Evolutionary conservation across 352 stramenopile genomes (phyloP).

Genomic region (Globisporangium alternatum): DNA sequence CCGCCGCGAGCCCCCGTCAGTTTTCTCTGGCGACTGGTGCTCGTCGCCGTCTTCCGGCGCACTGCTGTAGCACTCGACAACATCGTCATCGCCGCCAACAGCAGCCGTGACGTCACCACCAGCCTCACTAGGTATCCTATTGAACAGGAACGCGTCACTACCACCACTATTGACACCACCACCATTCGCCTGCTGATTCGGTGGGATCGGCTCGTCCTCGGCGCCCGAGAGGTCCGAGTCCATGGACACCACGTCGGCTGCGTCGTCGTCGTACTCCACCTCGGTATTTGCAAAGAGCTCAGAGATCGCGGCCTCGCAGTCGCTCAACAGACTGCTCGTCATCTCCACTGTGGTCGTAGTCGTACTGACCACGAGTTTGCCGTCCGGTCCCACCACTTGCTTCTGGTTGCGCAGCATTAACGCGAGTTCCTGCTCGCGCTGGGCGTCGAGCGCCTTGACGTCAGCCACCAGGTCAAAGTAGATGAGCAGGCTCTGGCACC

Average conservation of each 20-base stretch:
- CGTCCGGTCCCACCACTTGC: background rate
- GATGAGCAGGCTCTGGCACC: conserved; percentile 73
- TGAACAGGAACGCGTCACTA: background rate
- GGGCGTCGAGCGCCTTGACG: conserved; percentile 36
- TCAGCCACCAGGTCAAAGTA: conserved; percentile 63
- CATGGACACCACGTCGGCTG: conserved; percentile 16
- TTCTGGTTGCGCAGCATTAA: background rate
- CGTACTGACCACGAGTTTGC: background rate
- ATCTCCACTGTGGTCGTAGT: conserved; percentile 16
- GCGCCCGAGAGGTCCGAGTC: conserved; percentile 69
- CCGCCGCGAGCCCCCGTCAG: background rate
- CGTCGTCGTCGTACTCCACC: conserved; percentile 22
- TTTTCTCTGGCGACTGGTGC: conserved; percentile 2
- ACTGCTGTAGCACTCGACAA: conserved; percentile 30
- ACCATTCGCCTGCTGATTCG: conserved; percentile 18
- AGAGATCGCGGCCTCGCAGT: conserved; percentile 62
- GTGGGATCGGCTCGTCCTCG: conserved; percentile 62
- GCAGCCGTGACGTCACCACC: conserved; percentile 9
- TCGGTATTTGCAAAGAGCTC: conserved; percentile 40
- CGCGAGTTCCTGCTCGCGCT: conserved; percentile 10
- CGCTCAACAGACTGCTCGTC: conserved; percentile 40
- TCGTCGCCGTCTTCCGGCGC: conserved; percentile 22
- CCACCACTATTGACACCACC: background rate
- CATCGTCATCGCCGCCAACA: conserved; percentile 2
- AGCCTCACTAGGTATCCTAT: background rate